Conservation (phyloP, 441 rosid species). For the Pelargonium cotyledonis region DNA sequence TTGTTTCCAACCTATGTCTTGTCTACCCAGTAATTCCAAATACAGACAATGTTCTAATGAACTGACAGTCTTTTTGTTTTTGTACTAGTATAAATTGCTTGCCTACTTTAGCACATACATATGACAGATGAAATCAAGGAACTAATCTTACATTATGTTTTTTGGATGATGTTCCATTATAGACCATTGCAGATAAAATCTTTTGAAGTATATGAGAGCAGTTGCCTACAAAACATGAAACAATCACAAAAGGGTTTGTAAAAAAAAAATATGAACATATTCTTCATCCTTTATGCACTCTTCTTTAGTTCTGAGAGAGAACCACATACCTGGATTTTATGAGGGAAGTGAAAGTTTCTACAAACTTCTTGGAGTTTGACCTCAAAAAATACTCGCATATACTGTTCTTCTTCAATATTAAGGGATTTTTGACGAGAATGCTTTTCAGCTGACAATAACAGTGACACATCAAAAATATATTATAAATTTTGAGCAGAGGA, state of each 20-base stretch:
- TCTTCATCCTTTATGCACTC: background rate
- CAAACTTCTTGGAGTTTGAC: slow-evolving; percentile 91
- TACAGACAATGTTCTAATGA: too few relatives aligned
- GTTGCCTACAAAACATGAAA: slow-evolving; percentile 61
- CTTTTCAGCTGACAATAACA: slow-evolving; percentile 38
- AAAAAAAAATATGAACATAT: background rate
- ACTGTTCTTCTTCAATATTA: slow-evolving; percentile 77
- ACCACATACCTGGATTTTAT: slow-evolving; percentile 72
- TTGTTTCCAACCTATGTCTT: too few relatives aligned
- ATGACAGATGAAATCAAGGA: slow-evolving; percentile 15
- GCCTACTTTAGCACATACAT: slow-evolving; percentile 5
- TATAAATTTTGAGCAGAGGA: background rate
- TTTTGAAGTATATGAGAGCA: slow-evolving; percentile 85
- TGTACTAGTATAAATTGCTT: background rate
- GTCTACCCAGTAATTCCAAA: background rate
- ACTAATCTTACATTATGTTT: slow-evolving; percentile 62
- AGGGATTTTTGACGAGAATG: slow-evolving; percentile 74
- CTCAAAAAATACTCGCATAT: slow-evolving; percentile 80
- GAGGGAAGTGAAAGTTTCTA: slow-evolving; percentile 87
- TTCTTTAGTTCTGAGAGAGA: slow-evolving; percentile 11
- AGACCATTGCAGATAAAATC: slow-evolving; percentile 94
- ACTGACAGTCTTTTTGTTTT: too few relatives aligned
- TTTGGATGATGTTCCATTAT: slow-evolving; percentile 98
- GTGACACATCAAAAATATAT: background rate
- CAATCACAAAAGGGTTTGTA: slow-evolving; percentile 11